Evolutionary conservation across 1,284 basidiomycete genomes (phyloP), one percentile per base, ranked within the genome.

Genomic region (Ceratobasidium sp.): DNA sequence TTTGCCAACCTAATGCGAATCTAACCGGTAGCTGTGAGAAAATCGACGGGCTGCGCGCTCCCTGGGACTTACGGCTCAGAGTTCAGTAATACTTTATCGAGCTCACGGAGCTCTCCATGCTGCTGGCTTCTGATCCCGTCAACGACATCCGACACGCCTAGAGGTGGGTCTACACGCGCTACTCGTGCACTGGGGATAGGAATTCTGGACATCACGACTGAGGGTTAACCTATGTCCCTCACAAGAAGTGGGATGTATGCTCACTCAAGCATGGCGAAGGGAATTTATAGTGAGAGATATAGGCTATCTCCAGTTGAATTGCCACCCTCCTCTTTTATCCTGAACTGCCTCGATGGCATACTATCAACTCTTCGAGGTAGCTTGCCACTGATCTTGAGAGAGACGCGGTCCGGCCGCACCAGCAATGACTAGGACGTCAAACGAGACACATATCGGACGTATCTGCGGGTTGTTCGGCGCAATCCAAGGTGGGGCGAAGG

Each of bases 31-130:
- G 30, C n/a, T 59, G 18, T 41, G 3, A 59, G 34, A 18, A 10
- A 34, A 9, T 18, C 9, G n/a, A 34, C 10, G 28, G 18, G 36
- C 39, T 41, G 16, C 28, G 30, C 6, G 28, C 26, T 34, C 16
- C 32, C 14, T 1, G 10, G 23, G 2, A 55, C 50, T 53, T 30
- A 67, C 64, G 48, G 48, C 18, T 52, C 48, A 23, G 64, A 67
- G 23, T 67, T 67, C 28, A 67, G 48, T 2, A 67, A 18, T 3
- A 53, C 64, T 36, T 53, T 67, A n/a, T 67, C 64, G 18, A 67
- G 50, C 23, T 36, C 64, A 30, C 64, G 52, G 9, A 67, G 50
- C 23, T 53, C 50, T 28, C 64, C 64, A 16, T 67, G 32, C 45
- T 67, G 64, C 28, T 67, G 50, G 12, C 21, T 18, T 5, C 64